Base-by-base conservation (phyloP, 306 rosid genomes). In the Elaeagnus macrophylla region DNA sequence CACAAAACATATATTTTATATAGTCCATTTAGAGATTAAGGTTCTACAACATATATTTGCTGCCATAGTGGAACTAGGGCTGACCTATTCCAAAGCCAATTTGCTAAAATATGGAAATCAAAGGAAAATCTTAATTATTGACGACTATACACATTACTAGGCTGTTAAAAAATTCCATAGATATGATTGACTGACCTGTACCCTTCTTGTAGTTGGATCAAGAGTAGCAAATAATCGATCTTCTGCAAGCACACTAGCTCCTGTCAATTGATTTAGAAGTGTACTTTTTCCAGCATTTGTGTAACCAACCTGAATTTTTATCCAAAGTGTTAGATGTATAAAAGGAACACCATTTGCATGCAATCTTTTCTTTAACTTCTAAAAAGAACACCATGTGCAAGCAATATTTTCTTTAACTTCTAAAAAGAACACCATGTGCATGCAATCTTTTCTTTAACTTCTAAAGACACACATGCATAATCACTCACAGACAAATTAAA, bases 261-360 rank as follows among this genome's bases (percentile, higher is more conserved):
- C 99, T 44, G 96, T 87, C 74, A 87, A 81, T 46, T 60, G 99
- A 75, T 91, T 91, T 56, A 87, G 67, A 64, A 91, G 94, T 9
- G 99, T 91, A 61, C 99, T 91, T 85, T 91, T 91, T 48, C 99
- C 96, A 65, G 99, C 95, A 79, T 91, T 91, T 39, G 99, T 91
- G 77, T 91, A 91, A 25, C 99, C 99, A 66, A 87, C 99, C 99
- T 91, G 60, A 39, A 72, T 61, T 62, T 48, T 75, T 64, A 43
- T 61, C 51, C 38, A 37, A 55, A 70, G 52, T 55, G 45, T 39
- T 46, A 47, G 37, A 45, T 7, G 57, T 6, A 44, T 51, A 51
- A 18, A 46, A 58, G 19, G 49, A 64, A 18, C 39, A 45, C 20
- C 18, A 47, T 46, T 32, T 43, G 25, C 3, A 51, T 20, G 13